Percentiles rank a stretch among this genome's conserved stretches.
Conservation (phyloP, 192 early-diverging fungal species). For the Phlyctochytrium bullatum region DNA sequence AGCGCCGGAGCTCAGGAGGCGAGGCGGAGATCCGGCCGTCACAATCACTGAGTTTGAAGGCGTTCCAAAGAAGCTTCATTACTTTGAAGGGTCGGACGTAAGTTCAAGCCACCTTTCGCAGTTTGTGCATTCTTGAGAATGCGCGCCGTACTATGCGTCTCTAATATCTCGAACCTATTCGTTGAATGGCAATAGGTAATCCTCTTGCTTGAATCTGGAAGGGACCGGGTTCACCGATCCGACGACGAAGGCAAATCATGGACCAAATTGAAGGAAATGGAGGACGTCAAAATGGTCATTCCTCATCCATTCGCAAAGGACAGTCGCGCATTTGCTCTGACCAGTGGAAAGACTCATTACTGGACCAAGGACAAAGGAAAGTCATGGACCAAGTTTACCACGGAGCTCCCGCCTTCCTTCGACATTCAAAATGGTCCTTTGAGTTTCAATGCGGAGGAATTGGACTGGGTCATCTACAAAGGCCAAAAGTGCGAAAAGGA, state of each 20-base stretch:
- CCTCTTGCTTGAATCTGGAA: conserved; percentile 60
- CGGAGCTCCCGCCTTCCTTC: conserved; percentile 36
- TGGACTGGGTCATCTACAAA: conserved; percentile 64
- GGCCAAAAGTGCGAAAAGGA: conserved; percentile 50
- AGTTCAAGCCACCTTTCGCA: not conserved
- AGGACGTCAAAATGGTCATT: conserved; percentile 17
- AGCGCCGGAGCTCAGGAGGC: too few relatives aligned
- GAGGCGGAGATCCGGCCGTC: conserved; percentile 8
- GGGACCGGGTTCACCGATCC: conserved; percentile 53
- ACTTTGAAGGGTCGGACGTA: conserved; percentile 60
- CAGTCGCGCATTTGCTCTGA: conserved; percentile 50
- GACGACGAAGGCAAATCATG: conserved; percentile 59
- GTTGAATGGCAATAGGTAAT: conserved; percentile 2
- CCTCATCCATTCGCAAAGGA: conserved; percentile 22
- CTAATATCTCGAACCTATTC: not conserved
- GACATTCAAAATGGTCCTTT: conserved; percentile 26
- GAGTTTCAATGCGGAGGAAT: conserved; percentile 69
- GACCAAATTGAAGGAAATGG: not conserved
- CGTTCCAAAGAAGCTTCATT: conserved; percentile 43
- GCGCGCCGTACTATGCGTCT: not conserved
- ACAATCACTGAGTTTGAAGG: conserved; percentile 29
- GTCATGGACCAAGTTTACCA: conserved; percentile 56
- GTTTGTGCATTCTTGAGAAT: not conserved
- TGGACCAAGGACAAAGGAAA: conserved; percentile 57
- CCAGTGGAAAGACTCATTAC: conserved; percentile 51